A percentile compares a stretch with the other conserved stretches of the same genome.
These are phyloP conservation scores for Candida tallmaniae DNA, from an alignment of 805 yeast species.

Conservation along the genomic window DNA sequence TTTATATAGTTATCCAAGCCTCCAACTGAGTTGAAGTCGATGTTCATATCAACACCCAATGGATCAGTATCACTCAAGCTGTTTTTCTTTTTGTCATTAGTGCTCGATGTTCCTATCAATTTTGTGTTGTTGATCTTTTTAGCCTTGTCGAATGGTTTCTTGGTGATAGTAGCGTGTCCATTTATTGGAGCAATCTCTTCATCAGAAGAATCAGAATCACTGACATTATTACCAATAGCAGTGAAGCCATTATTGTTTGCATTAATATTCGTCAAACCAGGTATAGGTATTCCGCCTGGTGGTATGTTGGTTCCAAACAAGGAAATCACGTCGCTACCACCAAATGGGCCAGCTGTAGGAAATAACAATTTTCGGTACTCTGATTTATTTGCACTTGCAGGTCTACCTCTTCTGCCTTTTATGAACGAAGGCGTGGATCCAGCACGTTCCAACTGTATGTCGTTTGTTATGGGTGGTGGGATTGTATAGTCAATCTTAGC, in stretches of 20 bases:
- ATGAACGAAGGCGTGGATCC: slow-evolving; percentile 16
- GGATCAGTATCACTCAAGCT: slow-evolving; percentile 88
- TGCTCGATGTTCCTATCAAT: slow-evolving; percentile 29
- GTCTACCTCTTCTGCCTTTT: slow-evolving; percentile 37
- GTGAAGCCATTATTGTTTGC: slow-evolving; percentile 13
- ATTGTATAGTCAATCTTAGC: slow-evolving; percentile 69
- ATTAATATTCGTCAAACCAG: slow-evolving; percentile 24
- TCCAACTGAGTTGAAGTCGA: slow-evolving; percentile 81
- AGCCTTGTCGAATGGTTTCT: slow-evolving; percentile 18
- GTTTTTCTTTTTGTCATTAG: slow-evolving; percentile 47
- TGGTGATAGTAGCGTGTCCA: slow-evolving; percentile 36
- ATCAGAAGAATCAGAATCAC: slow-evolving; percentile 60
- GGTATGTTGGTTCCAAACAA: slow-evolving; percentile 69
- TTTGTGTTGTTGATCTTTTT: slow-evolving; percentile 21
- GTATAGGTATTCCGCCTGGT: slow-evolving; percentile 41
- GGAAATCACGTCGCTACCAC: slow-evolving; percentile 89
- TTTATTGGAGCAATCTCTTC: slow-evolving; percentile 49
- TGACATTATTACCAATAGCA: slow-evolving; percentile 31
- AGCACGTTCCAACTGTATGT: slow-evolving; percentile 21
- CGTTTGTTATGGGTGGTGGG: slow-evolving; percentile 70
- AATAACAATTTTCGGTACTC: slow-evolving; percentile 63
- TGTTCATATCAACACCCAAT: slow-evolving; percentile 81
- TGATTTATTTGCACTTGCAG: slow-evolving; percentile 36
- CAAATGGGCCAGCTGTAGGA: slow-evolving; percentile 97
- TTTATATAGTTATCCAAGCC: slow-evolving; percentile 88